Percentiles rank a stretch among this genome's conserved stretches.
Evolutionary conservation across 208 protist species (phyloP).

Genomic region (Acanthamoeba sp.): DNA sequence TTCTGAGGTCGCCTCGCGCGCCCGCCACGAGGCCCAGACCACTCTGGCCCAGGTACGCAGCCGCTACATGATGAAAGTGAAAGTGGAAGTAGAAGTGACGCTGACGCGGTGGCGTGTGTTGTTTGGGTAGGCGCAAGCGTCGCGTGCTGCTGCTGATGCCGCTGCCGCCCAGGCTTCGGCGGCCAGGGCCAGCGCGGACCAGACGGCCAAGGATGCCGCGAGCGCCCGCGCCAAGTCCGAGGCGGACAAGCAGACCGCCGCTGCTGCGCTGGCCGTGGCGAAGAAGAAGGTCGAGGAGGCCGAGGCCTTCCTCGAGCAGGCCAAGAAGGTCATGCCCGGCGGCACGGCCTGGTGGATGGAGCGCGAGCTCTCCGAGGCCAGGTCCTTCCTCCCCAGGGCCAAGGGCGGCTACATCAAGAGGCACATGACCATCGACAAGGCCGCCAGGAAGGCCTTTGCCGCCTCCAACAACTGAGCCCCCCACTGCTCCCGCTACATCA

Average conservation of each 20-base stretch:
- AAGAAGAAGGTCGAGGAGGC: slow-evolving; percentile 37
- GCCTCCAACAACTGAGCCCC: neutral
- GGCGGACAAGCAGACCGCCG: neutral
- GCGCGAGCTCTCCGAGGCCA: neutral
- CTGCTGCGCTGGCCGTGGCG: neutral
- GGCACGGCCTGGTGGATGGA: slow-evolving; percentile 14
- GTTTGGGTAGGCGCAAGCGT: neutral
- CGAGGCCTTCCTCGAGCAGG: slow-evolving; percentile 48
- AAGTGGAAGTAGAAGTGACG: too few relatives aligned
- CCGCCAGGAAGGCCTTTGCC: neutral
- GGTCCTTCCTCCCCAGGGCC: neutral
- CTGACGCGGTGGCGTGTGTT: neutral
- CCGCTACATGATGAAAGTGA: too few relatives aligned
- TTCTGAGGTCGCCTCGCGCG: neutral
- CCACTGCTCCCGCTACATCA: too few relatives aligned
- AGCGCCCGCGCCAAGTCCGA: neutral
- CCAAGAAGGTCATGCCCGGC: neutral
- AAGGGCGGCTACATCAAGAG: slow-evolving; percentile 35
- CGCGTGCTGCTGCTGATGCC: neutral
- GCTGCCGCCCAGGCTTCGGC: neutral
- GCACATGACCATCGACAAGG: slow-evolving; percentile 25
- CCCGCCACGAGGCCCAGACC: neutral
- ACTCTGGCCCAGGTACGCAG: neutral
- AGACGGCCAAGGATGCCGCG: neutral
- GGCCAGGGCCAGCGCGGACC: neutral